These are phyloP conservation scores for Coemansia guatemalensis DNA, from an alignment of 192 early-diverging fungal species.

Conservation along the genomic window DNA sequence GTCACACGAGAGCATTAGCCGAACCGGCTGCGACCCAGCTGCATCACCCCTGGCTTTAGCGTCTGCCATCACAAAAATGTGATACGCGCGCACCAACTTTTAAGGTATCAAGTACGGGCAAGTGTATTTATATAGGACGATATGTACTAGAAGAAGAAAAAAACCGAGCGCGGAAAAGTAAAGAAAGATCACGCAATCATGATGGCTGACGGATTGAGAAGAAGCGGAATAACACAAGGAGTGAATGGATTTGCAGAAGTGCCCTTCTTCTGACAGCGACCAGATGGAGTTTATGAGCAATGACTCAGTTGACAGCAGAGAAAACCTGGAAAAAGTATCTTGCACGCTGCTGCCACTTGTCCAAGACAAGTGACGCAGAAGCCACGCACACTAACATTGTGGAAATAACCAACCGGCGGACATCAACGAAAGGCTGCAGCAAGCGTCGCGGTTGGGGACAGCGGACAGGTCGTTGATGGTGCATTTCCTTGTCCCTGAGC, in stretches of 20 bases:
- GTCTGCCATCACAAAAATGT: background rate
- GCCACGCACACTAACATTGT: no score
- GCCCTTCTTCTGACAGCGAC: background rate
- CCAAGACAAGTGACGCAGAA: no score
- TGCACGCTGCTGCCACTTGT: background rate
- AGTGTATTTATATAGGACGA: background rate
- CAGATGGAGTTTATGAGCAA: background rate
- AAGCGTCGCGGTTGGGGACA: background rate
- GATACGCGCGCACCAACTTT: background rate
- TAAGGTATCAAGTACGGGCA: background rate
- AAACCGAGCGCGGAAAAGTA: background rate
- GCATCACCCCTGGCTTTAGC: background rate
- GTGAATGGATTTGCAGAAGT: background rate
- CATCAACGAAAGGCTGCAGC: background rate
- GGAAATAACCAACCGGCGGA: background rate
- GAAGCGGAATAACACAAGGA: no score
- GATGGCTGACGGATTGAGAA: background rate
- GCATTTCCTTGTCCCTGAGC: background rate
- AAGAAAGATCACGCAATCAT: background rate
- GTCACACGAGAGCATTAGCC: conserved; percentile 45
- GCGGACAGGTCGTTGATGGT: background rate
- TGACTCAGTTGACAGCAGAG: background rate
- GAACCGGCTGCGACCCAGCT: background rate
- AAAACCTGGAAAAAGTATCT: background rate
- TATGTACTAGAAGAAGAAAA: background rate